Evolutionary conservation across 805 yeast species (phyloP).

Genomic region (Metschnikowia cubensis): DNA sequence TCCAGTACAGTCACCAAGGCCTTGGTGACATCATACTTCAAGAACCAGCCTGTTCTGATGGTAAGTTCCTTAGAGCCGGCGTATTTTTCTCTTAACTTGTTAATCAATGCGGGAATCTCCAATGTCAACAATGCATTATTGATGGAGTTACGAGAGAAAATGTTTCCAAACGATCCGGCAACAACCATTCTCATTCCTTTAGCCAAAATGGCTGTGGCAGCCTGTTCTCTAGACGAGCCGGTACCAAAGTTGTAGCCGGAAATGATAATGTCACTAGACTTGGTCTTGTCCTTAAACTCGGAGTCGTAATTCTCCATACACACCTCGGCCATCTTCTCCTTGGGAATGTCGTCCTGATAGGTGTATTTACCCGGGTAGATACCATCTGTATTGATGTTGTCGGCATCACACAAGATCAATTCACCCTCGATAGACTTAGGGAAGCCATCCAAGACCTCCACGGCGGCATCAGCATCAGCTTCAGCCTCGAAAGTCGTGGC

Average conservation of each 20-base stretch:
- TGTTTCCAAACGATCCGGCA: constrained; percentile 96
- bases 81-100: constrained; percentile 69
- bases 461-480: constrained; percentile 33
- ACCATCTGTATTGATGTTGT: constrained; percentile 95
- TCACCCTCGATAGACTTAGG: constrained; percentile 89
- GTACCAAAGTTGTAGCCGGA: constrained; percentile 97
- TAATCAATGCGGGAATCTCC: constrained; percentile 85
- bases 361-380: constrained; percentile 99
- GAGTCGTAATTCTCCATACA: constrained; percentile 99
- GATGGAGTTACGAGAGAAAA: constrained; percentile 91
- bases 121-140: constrained; percentile 92
- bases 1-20: constrained; percentile 80
- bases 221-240: constrained; percentile 98
- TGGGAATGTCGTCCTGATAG: constrained; percentile 93
- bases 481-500: constrained; percentile 27
- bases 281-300: constrained; percentile 77
- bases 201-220: constrained; percentile 96
- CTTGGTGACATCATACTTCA: constrained; percentile 88
- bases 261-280: constrained; percentile 83
- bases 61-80: constrained; percentile 65
- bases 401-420: constrained; percentile 92
- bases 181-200: constrained; percentile 90
- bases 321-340: constrained; percentile 96
- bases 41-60: constrained; percentile 89
- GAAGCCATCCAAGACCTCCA: constrained; percentile 85